phyloP scores from a whole-genome alignment of 352 stramenopile species.

The Globisporangium parvum region DNA sequence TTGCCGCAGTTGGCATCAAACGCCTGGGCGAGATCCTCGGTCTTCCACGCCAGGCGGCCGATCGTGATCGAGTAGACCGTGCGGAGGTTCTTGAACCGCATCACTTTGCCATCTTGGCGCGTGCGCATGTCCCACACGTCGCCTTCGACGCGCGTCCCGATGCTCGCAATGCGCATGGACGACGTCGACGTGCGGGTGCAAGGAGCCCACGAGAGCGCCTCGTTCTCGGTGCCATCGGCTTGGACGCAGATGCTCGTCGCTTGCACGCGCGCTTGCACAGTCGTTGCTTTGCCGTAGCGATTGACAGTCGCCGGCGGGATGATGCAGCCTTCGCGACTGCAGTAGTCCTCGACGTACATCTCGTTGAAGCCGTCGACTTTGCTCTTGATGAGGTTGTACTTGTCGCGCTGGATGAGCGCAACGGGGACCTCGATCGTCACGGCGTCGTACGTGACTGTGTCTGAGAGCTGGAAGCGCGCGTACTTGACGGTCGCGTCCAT shows the following conservation, averaged over 20 bases:
- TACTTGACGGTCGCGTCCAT: slow-evolving; percentile 7
- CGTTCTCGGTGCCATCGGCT: not conserved
- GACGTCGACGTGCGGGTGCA: not conserved
- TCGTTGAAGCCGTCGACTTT: not conserved
- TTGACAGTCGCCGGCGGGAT: not conserved
- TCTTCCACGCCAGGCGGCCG: slow-evolving; percentile 3
- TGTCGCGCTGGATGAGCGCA: not conserved
- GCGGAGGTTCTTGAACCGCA: slow-evolving; percentile 2
- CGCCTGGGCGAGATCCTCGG: not conserved
- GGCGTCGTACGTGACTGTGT: slow-evolving; percentile 13
- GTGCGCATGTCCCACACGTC: not conserved
- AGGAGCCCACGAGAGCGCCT: not conserved
- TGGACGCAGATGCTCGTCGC: not conserved
- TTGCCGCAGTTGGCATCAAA: not conserved
- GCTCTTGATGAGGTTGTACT: not conserved
- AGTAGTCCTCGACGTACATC: not conserved
- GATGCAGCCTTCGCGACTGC: slow-evolving; percentile 1
- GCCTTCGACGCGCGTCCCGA: not conserved
- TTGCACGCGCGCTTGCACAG: not conserved
- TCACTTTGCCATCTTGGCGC: too few relatives aligned
- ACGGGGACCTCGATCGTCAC: slow-evolving; percentile 17
- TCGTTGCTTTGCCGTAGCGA: not conserved
- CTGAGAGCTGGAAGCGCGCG: slow-evolving; percentile 7
- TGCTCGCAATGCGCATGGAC: slow-evolving; percentile 2
- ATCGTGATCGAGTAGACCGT: slow-evolving; percentile 8